Evolutionary conservation across 2,329 filamentous ascomycete genomes (phyloP), one percentile per base, ranked within the genome.

Genomic region (Fusarium sambucinum): DNA sequence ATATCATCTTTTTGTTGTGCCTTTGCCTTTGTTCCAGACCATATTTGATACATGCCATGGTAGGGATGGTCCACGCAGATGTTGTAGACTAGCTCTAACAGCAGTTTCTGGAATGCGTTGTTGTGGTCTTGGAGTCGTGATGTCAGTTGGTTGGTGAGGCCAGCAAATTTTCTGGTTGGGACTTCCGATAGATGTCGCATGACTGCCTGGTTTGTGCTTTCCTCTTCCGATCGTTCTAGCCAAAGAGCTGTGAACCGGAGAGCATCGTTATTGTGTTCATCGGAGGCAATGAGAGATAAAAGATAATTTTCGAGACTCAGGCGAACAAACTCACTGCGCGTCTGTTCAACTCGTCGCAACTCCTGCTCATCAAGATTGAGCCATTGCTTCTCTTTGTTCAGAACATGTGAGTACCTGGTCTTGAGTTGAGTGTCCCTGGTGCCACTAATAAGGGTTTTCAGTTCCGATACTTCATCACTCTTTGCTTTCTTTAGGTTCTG

Each of bases 11-110:
- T 90, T 53, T 84, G 84, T 71, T 90, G 89, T 51, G 86, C 86
- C 62, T 89, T 90, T 53, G 87, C 89, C 72, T 90, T 92, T 44
- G 88, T 89, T 23, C 91, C 90, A 4, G 94, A 92, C 83, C 95
- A 97, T 41, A 99, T 93, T 72, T 98, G 94, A 77, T 99, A 97
- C 89, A 98, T 95, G 48, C 94, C 94, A 76, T 99, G 96, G 77
- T 94, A 97, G 0, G 96, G 96, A 79, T 99, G 96, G 59, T 99
- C 94, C 13, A 87, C 84, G 75, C 95, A 98, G 56, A 99, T 97
- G 11, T 89, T 90, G 74, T 89, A 88, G 6, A 98, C 89, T 19
- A 99, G 82, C 3, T 84, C 83, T 52, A 89, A 87, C 3, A 99
- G 83, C 2, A 95, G 84, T 40, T 83, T 84, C 74, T 99, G 96